Conservation (phyloP, 305 asterid species). For the Galium porrigens region DNA sequence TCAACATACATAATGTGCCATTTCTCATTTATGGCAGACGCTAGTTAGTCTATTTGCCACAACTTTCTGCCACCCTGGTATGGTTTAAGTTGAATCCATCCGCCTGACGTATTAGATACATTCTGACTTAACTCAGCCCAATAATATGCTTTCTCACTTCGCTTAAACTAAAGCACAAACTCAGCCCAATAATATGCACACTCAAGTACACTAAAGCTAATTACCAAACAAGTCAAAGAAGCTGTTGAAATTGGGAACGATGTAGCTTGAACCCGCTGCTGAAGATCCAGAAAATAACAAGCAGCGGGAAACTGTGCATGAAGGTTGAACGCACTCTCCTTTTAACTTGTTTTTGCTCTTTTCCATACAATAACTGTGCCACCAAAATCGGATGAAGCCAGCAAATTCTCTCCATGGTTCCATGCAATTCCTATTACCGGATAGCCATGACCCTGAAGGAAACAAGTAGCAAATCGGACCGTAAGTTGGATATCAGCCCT, state of each 20-base stretch:
- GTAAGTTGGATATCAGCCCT: background rate
- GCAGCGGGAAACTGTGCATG: background rate
- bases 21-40: too few species aligned
- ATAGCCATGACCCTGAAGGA: slow-evolving; percentile 72
- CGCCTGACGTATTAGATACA: background rate
- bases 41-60: too few species aligned
- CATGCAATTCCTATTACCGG: slow-evolving; percentile 83
- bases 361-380: slow-evolving; percentile 95
- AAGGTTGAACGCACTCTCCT: background rate
- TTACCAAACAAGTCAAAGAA: background rate
- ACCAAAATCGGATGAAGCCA: slow-evolving; percentile 96
- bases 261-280: background rate
- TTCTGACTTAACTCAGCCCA: too few species aligned
- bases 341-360: slow-evolving; percentile 47
- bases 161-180: background rate
- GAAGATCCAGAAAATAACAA: background rate
- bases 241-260: background rate
- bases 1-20: background rate
- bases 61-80: background rate
- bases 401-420: slow-evolving; percentile 82
- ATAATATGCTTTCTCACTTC: background rate
- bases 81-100: background rate
- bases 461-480: background rate
- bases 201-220: too few species aligned
- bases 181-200: background rate